Evolutionary conservation across 495 filamentous ascomycete species (phyloP), one percentile per base, ranked within the genome.

Genomic region (Geoglossum glabrum): DNA sequence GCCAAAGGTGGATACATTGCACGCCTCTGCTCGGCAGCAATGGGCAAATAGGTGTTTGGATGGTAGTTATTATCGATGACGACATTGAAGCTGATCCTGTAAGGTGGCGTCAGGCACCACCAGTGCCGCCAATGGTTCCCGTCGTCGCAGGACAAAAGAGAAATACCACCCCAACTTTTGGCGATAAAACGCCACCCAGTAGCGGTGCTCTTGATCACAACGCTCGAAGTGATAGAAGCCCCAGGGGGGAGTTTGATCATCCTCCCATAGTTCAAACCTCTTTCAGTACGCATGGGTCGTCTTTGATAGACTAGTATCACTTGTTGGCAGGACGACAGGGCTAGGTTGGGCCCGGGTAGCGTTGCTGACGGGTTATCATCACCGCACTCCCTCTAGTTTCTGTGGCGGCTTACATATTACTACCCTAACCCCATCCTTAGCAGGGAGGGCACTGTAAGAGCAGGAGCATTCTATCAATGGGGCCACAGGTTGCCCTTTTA

Each of bases 11-110:
- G 73, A 76, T 83, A 43, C 79, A 82, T 61, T 80, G 77, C 65
- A 82, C 79, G 33, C 79, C 80, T 11, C 66, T 83, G 13, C 52
- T 79, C 15, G 79, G 80, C 0, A 70, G 65, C 31, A 74, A 82
- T 59, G 74, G 77, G 17, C 68, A 72, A 10, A 71, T 82, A 9
- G 81, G 80, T 54, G 79, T 81, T 0, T 82, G 78, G 79, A 80
- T 84, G 77, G 71, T 83, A 19, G 74, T 82, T 0, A 72, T 84
- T 62, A 74, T 82, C 0, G 79, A 82, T 56, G 67, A 68, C 30
- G 73, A 75, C 57, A 55, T 25, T 9, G 54, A 58, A 17, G 57
- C 19, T 5, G n/a, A 13, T 19, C 23, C 10, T 10, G 1, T 26
- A 28, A n/a, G 19, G 21, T 43, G 57, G 54, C 25, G 30, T 11